Evolutionary conservation across 768 basidiomycete species (phyloP).

Genomic region (Amanita muscaria): DNA sequence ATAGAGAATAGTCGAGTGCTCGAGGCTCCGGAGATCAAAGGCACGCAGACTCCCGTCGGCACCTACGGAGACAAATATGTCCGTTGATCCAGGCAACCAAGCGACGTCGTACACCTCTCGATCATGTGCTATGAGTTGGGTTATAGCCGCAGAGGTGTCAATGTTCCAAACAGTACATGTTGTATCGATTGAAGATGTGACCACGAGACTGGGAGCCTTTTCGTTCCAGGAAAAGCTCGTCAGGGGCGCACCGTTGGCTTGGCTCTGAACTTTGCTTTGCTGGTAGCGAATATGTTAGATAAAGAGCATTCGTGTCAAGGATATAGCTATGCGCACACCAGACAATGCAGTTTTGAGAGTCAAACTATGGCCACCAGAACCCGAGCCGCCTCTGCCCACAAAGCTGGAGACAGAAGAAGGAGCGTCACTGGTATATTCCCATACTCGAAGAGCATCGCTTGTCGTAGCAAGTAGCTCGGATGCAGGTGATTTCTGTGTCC

Average conservation of each 20-base stretch:
- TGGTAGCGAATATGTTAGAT: conserved; percentile 17
- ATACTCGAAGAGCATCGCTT: conserved; percentile 87
- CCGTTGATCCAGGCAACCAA: conserved; percentile 94
- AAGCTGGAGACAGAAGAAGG: conserved; percentile 49
- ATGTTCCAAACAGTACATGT: conserved; percentile 99
- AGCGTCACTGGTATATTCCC: conserved; percentile 75
- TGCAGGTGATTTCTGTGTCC: conserved; percentile 57
- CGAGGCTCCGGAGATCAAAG: conserved; percentile 91
- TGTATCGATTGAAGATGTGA: conserved; percentile 97
- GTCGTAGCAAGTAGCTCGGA: conserved; percentile 90
- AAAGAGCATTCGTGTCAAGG: conserved; percentile 3
- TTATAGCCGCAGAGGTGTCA: conserved; percentile 86
- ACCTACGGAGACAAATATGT: conserved; percentile 97
- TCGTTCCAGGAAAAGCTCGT: conserved; percentile 99
- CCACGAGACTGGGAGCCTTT: conserved; percentile 81
- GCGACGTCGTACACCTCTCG: conserved; percentile 95
- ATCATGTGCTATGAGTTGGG: conserved; percentile 96
- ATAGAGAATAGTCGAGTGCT: conserved; percentile 97
- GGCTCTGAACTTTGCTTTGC: conserved; percentile 88
- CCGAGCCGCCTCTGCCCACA: conserved; percentile 54
- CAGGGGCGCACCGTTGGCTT: conserved; percentile 78
- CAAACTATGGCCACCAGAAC: conserved; percentile 51
- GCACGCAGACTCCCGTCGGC: conserved; percentile 95
- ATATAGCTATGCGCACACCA: conserved; percentile 47
- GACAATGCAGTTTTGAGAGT: conserved; percentile 71